A percentile compares a stretch with the other conserved stretches of the same genome.
These are phyloP conservation scores for Phytophthora pisi DNA, from an alignment of 352 stramenopile species.

Conservation along the genomic window DNA sequence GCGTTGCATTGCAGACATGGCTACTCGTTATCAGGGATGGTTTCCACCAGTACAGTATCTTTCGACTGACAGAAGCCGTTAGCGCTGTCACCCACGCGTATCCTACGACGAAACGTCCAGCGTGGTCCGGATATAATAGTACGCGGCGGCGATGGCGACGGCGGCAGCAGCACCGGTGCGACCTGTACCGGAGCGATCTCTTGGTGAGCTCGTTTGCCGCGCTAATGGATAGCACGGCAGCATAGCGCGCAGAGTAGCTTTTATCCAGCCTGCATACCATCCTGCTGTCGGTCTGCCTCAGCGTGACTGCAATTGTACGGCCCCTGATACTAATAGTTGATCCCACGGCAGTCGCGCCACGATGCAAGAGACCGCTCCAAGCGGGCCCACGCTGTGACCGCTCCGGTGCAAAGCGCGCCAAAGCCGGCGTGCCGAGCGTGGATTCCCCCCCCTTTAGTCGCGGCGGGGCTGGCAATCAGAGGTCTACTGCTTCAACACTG, in stretches of 20 bases:
- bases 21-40: conserved; percentile 17
- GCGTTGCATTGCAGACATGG: conserved; percentile 29
- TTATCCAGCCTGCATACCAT: conserved; percentile 1
- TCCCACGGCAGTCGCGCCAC: conserved; percentile 19
- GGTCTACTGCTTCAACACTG: no score
- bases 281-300: not conserved
- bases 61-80: conserved; percentile 28
- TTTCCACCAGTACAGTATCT: conserved; percentile 14
- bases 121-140: not conserved
- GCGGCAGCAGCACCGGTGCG: not conserved
- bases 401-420: not conserved
- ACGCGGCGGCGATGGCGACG: not conserved
- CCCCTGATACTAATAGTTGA: not conserved
- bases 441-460: not conserved
- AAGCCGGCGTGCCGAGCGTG: not conserved
- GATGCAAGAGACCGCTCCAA: conserved; percentile 16
- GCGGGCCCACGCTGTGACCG: not conserved
- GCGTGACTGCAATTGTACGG: not conserved
- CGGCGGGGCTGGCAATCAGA: not conserved
- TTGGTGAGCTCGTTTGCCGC: conserved; percentile 14
- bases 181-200: not conserved
- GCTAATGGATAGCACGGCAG: not conserved
- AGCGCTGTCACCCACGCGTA: conserved; percentile 18
- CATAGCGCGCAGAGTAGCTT: conserved; percentile 7
- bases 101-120: conserved; percentile 13